phyloP scores from a whole-genome alignment of 164 flowering plant genomes.

The Stephania cephalantha region DNA sequence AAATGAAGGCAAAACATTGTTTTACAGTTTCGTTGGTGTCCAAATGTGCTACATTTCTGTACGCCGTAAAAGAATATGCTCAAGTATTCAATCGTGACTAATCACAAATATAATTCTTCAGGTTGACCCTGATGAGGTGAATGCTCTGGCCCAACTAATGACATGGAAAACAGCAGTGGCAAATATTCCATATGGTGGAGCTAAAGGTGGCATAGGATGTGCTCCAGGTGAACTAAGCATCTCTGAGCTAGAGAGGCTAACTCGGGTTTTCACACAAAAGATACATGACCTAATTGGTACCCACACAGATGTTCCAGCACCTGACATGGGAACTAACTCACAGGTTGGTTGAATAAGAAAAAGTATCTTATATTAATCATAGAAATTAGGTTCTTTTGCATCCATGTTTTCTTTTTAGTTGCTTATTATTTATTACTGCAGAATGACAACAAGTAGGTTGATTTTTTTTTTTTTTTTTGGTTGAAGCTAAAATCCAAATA shows the following conservation, averaged over 20 bases:
- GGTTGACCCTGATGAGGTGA: conserved; percentile 99
- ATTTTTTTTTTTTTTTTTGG: too few species aligned
- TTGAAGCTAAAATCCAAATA: not conserved
- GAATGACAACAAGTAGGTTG: not conserved
- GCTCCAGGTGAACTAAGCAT: conserved; percentile 59
- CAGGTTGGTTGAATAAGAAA: conserved; percentile 42
- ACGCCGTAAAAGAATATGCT: not conserved
- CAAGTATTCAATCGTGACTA: conserved; percentile 1
- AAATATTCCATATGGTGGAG: conserved; percentile 94
- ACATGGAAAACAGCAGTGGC: conserved; percentile 99
- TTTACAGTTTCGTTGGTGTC: not conserved
- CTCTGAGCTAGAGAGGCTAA: conserved; percentile 83
- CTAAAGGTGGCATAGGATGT: conserved; percentile 97
- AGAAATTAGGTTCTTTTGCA: not conserved
- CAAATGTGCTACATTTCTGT: not conserved
- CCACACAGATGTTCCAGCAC: conserved; percentile 95
- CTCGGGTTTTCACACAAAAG: conserved; percentile 93
- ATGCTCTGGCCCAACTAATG: conserved; percentile 95
- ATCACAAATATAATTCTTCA: conserved; percentile 17
- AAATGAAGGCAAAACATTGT: not conserved
- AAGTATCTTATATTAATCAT: not conserved
- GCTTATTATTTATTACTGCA: not conserved
- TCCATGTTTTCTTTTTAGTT: not conserved
- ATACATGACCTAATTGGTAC: conserved; percentile 88
- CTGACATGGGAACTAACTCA: conserved; percentile 96